These are phyloP conservation scores for Globisporangium camurandrum DNA, from an alignment of 352 stramenopile genomes.

Conservation along the genomic window DNA sequence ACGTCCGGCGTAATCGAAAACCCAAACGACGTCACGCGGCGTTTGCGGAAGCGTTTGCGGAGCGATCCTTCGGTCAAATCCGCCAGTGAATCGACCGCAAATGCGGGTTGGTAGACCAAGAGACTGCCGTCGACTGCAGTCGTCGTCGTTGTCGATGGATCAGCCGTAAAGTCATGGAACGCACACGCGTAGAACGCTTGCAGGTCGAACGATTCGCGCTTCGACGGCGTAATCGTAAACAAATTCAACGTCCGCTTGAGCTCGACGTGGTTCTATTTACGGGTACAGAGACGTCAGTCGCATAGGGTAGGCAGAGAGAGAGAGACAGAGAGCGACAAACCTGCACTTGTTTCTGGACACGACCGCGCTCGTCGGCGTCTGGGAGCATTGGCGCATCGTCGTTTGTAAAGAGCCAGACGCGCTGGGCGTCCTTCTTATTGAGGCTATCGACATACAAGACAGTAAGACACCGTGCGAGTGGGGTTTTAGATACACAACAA, in stretches of 20 bases:
- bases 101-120: slow-evolving; percentile 48
- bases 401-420: slow-evolving; percentile 85
- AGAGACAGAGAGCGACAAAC: slow-evolving; percentile 8
- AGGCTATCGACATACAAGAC: slow-evolving; percentile 40
- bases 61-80: slow-evolving; percentile 72
- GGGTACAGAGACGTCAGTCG: background rate
- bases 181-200: slow-evolving; percentile 49
- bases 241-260: slow-evolving; percentile 67
- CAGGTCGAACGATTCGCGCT: slow-evolving; percentile 46
- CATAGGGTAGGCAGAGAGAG: background rate
- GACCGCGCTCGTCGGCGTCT: slow-evolving; percentile 50
- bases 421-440: slow-evolving; percentile 82
- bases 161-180: slow-evolving; percentile 55
- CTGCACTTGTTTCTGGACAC: slow-evolving; percentile 74
- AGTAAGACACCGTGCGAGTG: too few species aligned
- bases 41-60: slow-evolving; percentile 77
- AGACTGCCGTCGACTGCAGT: slow-evolving; percentile 7
- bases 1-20: slow-evolving; percentile 66
- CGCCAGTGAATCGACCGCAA: slow-evolving; percentile 62
- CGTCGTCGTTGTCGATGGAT: slow-evolving; percentile 16
- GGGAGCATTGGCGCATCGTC: slow-evolving; percentile 42
- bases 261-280: slow-evolving; percentile 61
- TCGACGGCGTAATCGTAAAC: slow-evolving; percentile 66
- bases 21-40: slow-evolving; percentile 53
- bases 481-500: background rate